Conservation (phyloP, 139 green algal species). For the Choricystis sp. region DNA sequence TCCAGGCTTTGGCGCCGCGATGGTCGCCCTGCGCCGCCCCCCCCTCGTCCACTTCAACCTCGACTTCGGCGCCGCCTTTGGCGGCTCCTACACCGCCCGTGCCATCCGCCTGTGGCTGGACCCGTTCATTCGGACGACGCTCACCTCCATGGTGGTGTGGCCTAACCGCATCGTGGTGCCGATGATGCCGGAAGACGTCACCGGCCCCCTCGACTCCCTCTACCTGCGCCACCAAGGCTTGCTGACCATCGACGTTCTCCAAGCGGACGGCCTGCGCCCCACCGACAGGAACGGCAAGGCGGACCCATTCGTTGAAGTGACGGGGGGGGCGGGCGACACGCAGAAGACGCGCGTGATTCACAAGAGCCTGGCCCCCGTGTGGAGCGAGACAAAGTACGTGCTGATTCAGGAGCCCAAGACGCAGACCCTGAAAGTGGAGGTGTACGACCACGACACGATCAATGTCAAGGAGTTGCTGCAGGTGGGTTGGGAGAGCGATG, state of each 20-base stretch:
- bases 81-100: constrained; percentile 16
- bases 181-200: constrained; percentile 23
- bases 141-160: constrained; percentile 36
- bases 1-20: constrained; percentile 61
- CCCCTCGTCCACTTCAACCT: constrained; percentile 32
- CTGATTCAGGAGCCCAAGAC: constrained; percentile 36
- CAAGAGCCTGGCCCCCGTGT: constrained; percentile 21
- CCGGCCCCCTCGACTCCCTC: constrained; percentile 30
- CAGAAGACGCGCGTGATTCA: constrained; percentile 18
- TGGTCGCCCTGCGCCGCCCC: constrained; percentile 17
- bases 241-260: constrained; percentile 23
- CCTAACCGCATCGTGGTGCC: constrained; percentile 41
- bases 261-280: constrained; percentile 21
- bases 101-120: constrained; percentile 35
- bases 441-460: constrained; percentile 53
- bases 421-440: constrained; percentile 20
- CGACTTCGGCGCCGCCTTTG: constrained; percentile 32
- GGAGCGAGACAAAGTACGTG: constrained; percentile 27
- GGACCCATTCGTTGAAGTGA: constrained; percentile 25
- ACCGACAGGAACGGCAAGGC: constrained; percentile 22
- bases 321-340: not conserved
- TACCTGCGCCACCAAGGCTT: constrained; percentile 27
- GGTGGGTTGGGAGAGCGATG: no score
- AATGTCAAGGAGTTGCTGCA: constrained; percentile 28
- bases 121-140: constrained; percentile 30